phyloP scores from a whole-genome alignment of 139 green algal species.

The Asterochloris sp. region DNA sequence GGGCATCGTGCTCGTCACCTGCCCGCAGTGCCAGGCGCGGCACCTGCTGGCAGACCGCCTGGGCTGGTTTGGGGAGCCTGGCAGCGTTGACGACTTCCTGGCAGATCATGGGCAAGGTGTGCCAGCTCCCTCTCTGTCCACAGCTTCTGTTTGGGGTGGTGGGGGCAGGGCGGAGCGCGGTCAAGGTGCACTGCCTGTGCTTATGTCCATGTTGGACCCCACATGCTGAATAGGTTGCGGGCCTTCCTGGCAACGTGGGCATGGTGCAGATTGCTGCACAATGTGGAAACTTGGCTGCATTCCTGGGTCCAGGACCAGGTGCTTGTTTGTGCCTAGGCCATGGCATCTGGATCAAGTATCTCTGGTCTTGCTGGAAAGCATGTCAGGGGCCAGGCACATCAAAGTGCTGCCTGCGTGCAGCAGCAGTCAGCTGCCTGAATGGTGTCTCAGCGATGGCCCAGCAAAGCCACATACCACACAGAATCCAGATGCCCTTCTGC shows the following conservation, averaged over 20 bases:
- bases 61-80: conserved; percentile 53
- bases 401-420: not conserved
- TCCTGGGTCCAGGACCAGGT: no score
- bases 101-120: conserved; percentile 13
- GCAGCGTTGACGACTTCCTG: conserved; percentile 26
- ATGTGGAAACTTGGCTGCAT: not conserved
- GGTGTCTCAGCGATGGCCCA: no score
- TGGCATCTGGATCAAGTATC: no score
- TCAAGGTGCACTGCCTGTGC: not conserved
- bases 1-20: conserved; percentile 63
- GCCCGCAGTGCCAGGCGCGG: conserved; percentile 45
- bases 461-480: no score
- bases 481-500: no score
- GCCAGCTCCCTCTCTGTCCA: not conserved
- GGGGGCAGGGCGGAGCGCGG: not conserved
- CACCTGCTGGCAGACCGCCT: conserved; percentile 68
- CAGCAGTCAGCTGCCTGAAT: not conserved
- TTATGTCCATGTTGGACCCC: no score
- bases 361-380: no score
- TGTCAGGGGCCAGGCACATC: no score
- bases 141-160: not conserved
- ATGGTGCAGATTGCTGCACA: not conserved
- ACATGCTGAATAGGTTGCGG: not conserved
- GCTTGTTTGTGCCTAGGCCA: no score
- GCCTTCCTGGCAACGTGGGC: not conserved